Conservation (phyloP, 208 protist genomes). For the Acanthamoeba royreba region DNA sequence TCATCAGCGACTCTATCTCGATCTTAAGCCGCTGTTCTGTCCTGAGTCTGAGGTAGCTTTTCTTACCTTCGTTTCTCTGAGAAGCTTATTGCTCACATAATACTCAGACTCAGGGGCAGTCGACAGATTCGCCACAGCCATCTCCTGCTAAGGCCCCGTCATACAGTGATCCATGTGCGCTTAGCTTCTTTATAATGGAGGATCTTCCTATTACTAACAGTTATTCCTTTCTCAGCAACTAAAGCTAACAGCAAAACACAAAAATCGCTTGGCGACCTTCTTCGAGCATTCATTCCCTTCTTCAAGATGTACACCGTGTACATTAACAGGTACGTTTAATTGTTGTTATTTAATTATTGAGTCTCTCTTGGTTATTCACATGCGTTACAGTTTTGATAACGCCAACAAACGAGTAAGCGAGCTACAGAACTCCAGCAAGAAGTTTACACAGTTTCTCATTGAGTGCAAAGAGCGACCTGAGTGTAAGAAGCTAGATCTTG, state of each 20-base stretch:
- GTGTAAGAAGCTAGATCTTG: slow-evolving; percentile 21
- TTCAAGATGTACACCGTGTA: slow-evolving; percentile 47
- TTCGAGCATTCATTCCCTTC: slow-evolving; percentile 32
- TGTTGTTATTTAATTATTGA: background rate
- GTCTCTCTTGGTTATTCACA: background rate
- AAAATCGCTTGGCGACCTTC: slow-evolving; percentile 28
- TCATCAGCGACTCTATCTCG: background rate
- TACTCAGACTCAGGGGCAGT: too few species aligned
- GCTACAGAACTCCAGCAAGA: slow-evolving; percentile 4
- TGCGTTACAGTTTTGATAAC: background rate
- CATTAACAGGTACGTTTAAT: background rate
- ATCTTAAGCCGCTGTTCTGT: background rate
- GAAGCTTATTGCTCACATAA: too few species aligned
- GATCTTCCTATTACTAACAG: background rate
- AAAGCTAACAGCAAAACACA: background rate
- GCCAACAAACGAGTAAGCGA: slow-evolving; percentile 33
- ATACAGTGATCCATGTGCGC: too few species aligned
- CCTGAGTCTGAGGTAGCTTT: background rate
- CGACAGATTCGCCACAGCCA: too few species aligned
- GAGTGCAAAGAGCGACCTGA: slow-evolving; percentile 15
- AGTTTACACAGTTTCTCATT: slow-evolving; percentile 30
- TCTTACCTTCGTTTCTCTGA: too few species aligned
- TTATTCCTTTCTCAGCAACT: too few species aligned
- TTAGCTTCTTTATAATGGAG: too few species aligned
- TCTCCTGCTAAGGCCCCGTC: too few species aligned